These are phyloP conservation scores for Davidsoniella virescens DNA, from an alignment of 2,329 filamentous ascomycete genomes.

Conservation along the genomic window DNA sequence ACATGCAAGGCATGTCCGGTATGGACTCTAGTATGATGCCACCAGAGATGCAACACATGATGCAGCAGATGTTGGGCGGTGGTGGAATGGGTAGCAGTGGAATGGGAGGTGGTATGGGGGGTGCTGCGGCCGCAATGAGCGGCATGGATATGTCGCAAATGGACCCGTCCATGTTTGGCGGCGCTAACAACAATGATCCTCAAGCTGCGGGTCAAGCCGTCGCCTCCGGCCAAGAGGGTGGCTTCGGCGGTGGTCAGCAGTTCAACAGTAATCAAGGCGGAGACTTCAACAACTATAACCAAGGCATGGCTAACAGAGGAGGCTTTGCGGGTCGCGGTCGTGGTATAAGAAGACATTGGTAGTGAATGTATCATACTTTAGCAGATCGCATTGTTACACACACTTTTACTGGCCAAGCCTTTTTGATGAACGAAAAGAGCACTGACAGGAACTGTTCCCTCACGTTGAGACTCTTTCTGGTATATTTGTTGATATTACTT, in stretches of 20 bases:
- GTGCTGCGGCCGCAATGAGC: conserved; percentile 16
- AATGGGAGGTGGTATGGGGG: conserved; percentile 16
- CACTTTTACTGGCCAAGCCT: no score
- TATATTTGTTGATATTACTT: no score
- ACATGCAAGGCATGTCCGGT: conserved; percentile 29
- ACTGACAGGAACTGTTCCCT: no score
- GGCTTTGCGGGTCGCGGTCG: conserved; percentile 9
- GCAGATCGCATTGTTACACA: no score
- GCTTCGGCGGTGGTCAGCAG: conserved; percentile 9
- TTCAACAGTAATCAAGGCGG: conserved; percentile 8
- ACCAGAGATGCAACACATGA: conserved; percentile 51
- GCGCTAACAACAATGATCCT: conserved; percentile 26
- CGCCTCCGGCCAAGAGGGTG: conserved; percentile 18
- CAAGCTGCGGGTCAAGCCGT: conserved; percentile 14
- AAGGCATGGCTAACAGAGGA: conserved; percentile 5
- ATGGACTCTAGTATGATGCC: conserved; percentile 42
- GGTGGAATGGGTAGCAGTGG: conserved; percentile 1
- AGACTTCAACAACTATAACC: conserved; percentile 9
- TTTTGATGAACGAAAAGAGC: no score
- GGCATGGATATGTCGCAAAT: conserved; percentile 52
- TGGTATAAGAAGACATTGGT: conserved; percentile 12
- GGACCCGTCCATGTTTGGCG: conserved; percentile 40
- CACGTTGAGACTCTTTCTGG: no score
- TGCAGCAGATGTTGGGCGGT: conserved; percentile 51
- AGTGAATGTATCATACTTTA: background rate